Conservation (phyloP, 345 rosid species). For the Eucalyptus regnans region DNA sequence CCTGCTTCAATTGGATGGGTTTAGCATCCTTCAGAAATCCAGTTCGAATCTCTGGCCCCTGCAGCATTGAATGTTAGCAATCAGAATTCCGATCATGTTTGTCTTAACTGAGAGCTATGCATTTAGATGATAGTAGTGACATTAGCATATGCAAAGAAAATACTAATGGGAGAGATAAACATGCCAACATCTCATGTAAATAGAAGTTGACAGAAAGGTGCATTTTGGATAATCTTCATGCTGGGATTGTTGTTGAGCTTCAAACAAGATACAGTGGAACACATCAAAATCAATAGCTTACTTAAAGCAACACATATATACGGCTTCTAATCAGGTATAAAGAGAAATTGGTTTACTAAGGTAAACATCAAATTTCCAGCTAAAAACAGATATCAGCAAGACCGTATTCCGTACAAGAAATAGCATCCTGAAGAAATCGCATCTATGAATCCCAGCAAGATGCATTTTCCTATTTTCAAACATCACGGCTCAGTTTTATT, state of each 20-base stretch:
- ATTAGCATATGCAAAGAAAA: background rate
- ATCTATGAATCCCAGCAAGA: background rate
- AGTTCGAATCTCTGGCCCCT: constrained; percentile 84
- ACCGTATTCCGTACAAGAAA: background rate
- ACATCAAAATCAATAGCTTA: background rate
- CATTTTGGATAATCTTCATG: background rate
- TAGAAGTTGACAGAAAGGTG: background rate
- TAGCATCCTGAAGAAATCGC: background rate
- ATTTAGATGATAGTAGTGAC: background rate
- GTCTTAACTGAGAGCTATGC: background rate
- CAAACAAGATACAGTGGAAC: background rate
- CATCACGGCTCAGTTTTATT: background rate
- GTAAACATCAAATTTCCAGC: background rate
- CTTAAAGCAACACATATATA: background rate
- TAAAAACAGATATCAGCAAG: background rate
- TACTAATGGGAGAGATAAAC: background rate
- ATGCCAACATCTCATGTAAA: background rate
- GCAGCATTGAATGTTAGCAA: background rate
- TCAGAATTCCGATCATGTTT: background rate
- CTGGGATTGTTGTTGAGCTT: background rate
- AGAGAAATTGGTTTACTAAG: background rate
- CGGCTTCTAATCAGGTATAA: background rate
- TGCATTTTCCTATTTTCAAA: background rate
- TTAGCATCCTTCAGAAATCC: constrained; percentile 63
- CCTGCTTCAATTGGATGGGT: constrained; percentile 50